Conservation (phyloP, 1,139 yeast genomes). For the Hansenula anomala region DNA sequence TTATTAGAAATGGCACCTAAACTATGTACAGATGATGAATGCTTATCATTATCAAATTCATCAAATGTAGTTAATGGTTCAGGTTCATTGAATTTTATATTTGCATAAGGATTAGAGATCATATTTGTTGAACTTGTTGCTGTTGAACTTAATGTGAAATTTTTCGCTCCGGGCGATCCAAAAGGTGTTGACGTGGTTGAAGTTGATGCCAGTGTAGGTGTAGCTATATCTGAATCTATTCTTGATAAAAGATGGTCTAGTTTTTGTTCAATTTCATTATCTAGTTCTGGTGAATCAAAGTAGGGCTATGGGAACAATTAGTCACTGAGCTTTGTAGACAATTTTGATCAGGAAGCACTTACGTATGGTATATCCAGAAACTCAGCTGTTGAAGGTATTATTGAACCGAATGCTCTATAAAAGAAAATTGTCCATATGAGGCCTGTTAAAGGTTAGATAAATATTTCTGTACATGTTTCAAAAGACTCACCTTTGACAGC, state of each 20-base stretch:
- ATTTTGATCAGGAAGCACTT: conserved; percentile 3
- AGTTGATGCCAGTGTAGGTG: conserved; percentile 14
- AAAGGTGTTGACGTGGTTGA: conserved; percentile 14
- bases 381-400: conserved; percentile 47
- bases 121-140: not conserved
- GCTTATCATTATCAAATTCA: conserved; percentile 1
- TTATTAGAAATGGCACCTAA: not conserved
- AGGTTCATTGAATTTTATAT: conserved; percentile 9
- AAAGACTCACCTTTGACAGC: conserved; percentile 27
- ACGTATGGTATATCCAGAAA: conserved; percentile 35
- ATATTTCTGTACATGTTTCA: not conserved
- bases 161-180: conserved; percentile 19
- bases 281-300: conserved; percentile 25
- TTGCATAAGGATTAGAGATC: conserved; percentile 3
- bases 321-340: too few relatives aligned
- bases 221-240: conserved; percentile 14
- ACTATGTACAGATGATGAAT: conserved; percentile 6
- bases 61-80: conserved; percentile 1
- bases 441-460: conserved; percentile 32
- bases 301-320: conserved; percentile 16
- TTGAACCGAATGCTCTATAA: conserved; percentile 64
- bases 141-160: not conserved
- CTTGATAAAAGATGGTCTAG: conserved; percentile 21
- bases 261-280: conserved; percentile 24
- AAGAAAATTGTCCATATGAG: conserved; percentile 65